Base-by-base conservation (phyloP, 2,329 filamentous ascomycete species). In the Xylaria sp. region DNA sequence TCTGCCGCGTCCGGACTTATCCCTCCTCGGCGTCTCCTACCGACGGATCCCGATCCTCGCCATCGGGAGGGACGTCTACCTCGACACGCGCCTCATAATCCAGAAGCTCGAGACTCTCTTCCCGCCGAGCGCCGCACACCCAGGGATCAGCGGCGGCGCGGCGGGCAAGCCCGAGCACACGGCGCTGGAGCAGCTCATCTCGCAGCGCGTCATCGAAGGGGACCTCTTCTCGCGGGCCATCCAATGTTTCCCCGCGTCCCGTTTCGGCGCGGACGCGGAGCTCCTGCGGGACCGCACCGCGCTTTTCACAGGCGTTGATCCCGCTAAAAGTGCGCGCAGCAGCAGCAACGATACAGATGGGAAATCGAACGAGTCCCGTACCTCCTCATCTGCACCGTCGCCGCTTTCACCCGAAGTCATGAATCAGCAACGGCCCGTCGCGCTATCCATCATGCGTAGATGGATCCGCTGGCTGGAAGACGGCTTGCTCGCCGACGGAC, bases 81-180 rank as follows among this genome's bases (percentile, higher is more conserved):
- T 86, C 63, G 90, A 92, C 78, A 88, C 87, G 2, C 85, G 87
- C 2, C 82, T 92, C 21, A 92, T 92, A 69, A 75, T 92, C 19
- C 75, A 75, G 25, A 89, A 87, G 73, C 84, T 92, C 1, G 87
- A 91, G 69, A 69, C 78, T 1, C 76, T 84, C 37, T 86, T 84
- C 71, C 83, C 83, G 0, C 65, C 79, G 2, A 73, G 77, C 14
- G 72, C 78, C 0, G 62, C 71, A 2, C 74, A 75, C 61, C 73
- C 73, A 31, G 75, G 71, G 1, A 74, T 79, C 23, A 53, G 53
- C 55, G 33, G 31, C 50, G 11, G 21, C 1, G 6, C 17, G 12
- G 23, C 17, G 2, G 46, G 33, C 2, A 19, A 15, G 25, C 14
- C 56, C 9, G 79, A 83, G 8, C 75, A 82, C 25, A 71, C 73